A percentile compares a stretch with the other conserved stretches of the same genome.
phyloP scores from a whole-genome alignment of 345 rosid species.

The Hypericum perforatum region DNA sequence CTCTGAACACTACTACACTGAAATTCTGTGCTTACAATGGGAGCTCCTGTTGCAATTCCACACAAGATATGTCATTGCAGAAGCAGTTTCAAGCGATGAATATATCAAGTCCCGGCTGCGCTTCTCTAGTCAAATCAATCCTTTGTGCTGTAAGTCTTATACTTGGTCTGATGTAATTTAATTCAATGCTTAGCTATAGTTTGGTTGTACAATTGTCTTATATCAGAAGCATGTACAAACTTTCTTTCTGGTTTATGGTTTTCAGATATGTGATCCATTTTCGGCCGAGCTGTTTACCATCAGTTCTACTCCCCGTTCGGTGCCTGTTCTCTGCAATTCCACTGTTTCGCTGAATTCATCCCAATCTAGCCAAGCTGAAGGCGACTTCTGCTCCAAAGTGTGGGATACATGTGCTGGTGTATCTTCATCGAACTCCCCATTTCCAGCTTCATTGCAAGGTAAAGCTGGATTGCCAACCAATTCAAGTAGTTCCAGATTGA shows the following conservation, averaged over 20 bases:
- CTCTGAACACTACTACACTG: conserved; percentile 34
- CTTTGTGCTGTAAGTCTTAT: conserved; percentile 69
- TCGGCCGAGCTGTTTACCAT: conserved; percentile 59
- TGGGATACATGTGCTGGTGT: conserved; percentile 78
- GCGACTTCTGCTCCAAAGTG: conserved; percentile 61
- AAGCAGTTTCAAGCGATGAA: conserved; percentile 67
- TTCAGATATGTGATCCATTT: conserved; percentile 88
- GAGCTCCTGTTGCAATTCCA: conserved; percentile 74
- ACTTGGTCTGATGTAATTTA: not conserved
- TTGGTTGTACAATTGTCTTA: too few species aligned
- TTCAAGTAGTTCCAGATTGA: conserved; percentile 36
- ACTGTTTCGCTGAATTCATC: conserved; percentile 48
- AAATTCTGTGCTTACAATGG: conserved; percentile 74
- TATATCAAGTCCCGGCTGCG: conserved; percentile 54
- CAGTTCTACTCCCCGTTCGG: conserved; percentile 35
- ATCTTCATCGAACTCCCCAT: conserved; percentile 56
- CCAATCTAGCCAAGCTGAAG: conserved; percentile 36
- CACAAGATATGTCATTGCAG: conserved; percentile 52
- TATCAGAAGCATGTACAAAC: too few species aligned
- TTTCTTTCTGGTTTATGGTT: conserved; percentile 4
- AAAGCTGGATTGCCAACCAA: conserved; percentile 39
- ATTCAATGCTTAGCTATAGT: too few species aligned
- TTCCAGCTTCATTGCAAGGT: conserved; percentile 58
- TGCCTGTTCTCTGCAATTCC: conserved; percentile 90
- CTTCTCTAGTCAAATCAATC: conserved; percentile 57